Base-by-base conservation (phyloP, 305 asterid genomes). In the Fraxinus baroniana region DNA sequence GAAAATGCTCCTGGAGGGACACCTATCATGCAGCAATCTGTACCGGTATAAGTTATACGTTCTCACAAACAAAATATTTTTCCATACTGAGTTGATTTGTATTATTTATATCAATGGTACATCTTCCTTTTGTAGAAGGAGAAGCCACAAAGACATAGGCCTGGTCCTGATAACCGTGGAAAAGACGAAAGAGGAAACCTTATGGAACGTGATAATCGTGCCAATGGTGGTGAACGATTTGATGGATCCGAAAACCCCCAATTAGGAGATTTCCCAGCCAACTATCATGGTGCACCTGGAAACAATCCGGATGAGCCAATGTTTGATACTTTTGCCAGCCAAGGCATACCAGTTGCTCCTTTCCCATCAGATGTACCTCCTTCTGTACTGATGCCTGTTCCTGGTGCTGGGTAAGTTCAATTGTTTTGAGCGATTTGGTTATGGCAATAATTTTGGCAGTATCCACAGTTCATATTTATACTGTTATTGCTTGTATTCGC, bases 341-440 rank as follows among this genome's bases (percentile, higher is more conserved):
- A 89, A 85, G 98, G 98, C 79, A 88, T 93, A 85, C 90, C 92
- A 24, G 95, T 93, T 83, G 91, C 93, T 41, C 68, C 93, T 77
- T 95, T 94, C 82, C 82, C 97, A 75, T 92, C 98, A 10, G 99
- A 96, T 77, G 89, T 93, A 35, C 93, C 36, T 33, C 36, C 91
- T 80, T 97, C 92, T 72, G 90, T 96, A 78, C 89, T 94, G 90
- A 96, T 96, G 99, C 99, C 99, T 71, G 98, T 96, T 82, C 99
- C 99, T 89, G 99, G 99, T 86, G 99, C 99, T 74, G 99, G 99
- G 99, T 96, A 85, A 85, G 87, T 85, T 68, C 41, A 15, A 13
- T 5, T 57, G 52, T 22, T 57, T 44, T 28, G 64, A 30, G 33
- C 57, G 15, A 22, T 36, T 78, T 26, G 82, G 76, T 78, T n/a